phyloP scores from a whole-genome alignment of 495 filamentous ascomycete genomes.

The Talaromyces liani region DNA sequence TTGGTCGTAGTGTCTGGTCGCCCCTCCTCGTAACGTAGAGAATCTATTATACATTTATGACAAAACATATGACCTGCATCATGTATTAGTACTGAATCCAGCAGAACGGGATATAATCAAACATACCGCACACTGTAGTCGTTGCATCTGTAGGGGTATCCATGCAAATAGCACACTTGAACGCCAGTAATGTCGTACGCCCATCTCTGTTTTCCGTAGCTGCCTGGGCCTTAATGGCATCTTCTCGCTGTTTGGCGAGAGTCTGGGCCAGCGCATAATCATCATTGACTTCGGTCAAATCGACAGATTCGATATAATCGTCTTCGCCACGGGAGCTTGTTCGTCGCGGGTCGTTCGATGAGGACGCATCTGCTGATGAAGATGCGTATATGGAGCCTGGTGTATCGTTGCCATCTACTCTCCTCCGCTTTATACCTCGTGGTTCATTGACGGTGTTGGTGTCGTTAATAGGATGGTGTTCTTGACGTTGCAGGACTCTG shows the following conservation, averaged over 20 bases:
- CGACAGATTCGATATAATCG: slow-evolving; percentile 44
- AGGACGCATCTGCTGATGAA: not conserved
- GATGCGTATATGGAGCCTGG: not conserved
- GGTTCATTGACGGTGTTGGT: slow-evolving; percentile 11
- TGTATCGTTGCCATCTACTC: slow-evolving; percentile 16
- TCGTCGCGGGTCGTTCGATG: not conserved
- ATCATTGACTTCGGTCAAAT: slow-evolving; percentile 53
- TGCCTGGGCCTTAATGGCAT: slow-evolving; percentile 38
- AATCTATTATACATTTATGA: slow-evolving; percentile 68
- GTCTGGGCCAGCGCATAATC: slow-evolving; percentile 35
- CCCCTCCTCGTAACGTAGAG: slow-evolving; percentile 56
- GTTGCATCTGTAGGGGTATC: slow-evolving; percentile 66
- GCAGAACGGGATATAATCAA: slow-evolving; percentile 1
- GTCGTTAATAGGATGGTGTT: not conserved
- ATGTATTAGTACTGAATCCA: not conserved
- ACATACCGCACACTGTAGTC: slow-evolving; percentile 77
- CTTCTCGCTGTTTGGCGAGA: slow-evolving; percentile 41
- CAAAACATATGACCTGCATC: slow-evolving; percentile 77
- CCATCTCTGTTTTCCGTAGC: slow-evolving; percentile 34
- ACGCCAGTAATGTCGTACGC: slow-evolving; percentile 47
- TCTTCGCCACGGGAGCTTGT: slow-evolving; percentile 21
- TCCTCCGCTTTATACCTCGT: slow-evolving; percentile 23
- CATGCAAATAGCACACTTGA: slow-evolving; percentile 79
- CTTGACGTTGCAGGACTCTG: not conserved
- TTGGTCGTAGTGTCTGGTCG: slow-evolving; percentile 19